These are phyloP conservation scores for Fusarium newnesense DNA, from an alignment of 2,329 filamentous ascomycete species.

Conservation along the genomic window DNA sequence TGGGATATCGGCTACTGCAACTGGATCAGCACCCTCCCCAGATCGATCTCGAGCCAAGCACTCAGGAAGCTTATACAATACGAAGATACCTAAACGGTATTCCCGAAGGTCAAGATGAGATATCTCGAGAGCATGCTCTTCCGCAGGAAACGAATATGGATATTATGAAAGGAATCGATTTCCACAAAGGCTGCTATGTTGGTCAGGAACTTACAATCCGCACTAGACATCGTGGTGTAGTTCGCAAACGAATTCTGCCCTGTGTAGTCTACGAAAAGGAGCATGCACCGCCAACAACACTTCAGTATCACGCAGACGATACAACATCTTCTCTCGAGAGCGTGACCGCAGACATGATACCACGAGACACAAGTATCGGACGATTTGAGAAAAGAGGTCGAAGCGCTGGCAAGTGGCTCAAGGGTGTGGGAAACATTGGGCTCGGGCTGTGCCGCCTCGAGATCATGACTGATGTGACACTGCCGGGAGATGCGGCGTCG, in stretches of 20 bases:
- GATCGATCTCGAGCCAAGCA: slow-evolving; percentile 58
- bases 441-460: slow-evolving; percentile 88
- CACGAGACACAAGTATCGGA: slow-evolving; percentile 60
- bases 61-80: slow-evolving; percentile 73
- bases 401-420: slow-evolving; percentile 83
- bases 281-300: slow-evolving; percentile 49
- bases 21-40: slow-evolving; percentile 45
- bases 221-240: slow-evolving; percentile 92
- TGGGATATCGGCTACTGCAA: slow-evolving; percentile 64
- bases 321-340: slow-evolving; percentile 40
- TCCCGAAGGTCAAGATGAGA: slow-evolving; percentile 85
- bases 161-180: slow-evolving; percentile 85
- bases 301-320: slow-evolving; percentile 59
- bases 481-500: slow-evolving; percentile 74
- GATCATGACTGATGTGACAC: slow-evolving; percentile 83
- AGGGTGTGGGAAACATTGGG: slow-evolving; percentile 84
- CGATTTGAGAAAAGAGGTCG: slow-evolving; percentile 68
- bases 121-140: slow-evolving; percentile 75
- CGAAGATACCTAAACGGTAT: slow-evolving; percentile 84
- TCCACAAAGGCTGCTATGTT: slow-evolving; percentile 95
- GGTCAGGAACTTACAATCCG: slow-evolving; percentile 97
- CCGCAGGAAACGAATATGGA: slow-evolving; percentile 94
- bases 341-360: slow-evolving; percentile 51
- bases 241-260: slow-evolving; percentile 89
- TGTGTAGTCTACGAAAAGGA: slow-evolving; percentile 73